A percentile compares a stretch with the other conserved stretches of the same genome.
Conservation (phyloP, 1,139 yeast genomes). For the Zygosaccharomyces sapae region DNA sequence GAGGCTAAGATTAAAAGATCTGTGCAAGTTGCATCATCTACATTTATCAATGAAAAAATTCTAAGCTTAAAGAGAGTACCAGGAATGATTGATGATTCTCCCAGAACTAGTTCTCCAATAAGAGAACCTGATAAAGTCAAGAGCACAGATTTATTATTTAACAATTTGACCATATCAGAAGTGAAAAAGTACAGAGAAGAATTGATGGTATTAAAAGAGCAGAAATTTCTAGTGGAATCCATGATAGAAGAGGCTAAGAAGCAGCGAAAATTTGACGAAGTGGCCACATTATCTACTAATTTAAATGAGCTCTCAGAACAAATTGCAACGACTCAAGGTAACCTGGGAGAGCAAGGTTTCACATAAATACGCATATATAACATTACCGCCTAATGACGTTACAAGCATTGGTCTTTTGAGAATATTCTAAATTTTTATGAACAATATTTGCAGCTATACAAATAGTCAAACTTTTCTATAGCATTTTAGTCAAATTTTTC, state of each 20-base stretch:
- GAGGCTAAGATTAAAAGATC: conserved; percentile 45
- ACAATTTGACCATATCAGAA: conserved; percentile 37
- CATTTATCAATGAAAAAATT: conserved; percentile 52
- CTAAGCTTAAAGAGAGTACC: conserved; percentile 53
- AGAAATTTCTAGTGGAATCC: conserved; percentile 62
- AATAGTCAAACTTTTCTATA: no score
- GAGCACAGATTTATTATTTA: conserved; percentile 19
- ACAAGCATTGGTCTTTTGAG: background rate
- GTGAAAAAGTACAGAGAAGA: conserved; percentile 65
- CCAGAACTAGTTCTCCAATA: conserved; percentile 14
- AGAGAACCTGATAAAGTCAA: conserved; percentile 19
- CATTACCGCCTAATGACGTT: background rate
- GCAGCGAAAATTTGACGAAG: conserved; percentile 73
- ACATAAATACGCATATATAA: conserved; percentile 8
- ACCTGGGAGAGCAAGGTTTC: conserved; percentile 67
- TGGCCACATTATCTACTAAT: conserved; percentile 57
- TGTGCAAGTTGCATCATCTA: conserved; percentile 44
- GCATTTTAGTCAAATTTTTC: background rate
- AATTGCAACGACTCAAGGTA: conserved; percentile 46
- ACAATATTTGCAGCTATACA: background rate
- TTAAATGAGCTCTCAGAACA: conserved; percentile 54
- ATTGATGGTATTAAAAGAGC: conserved; percentile 83
- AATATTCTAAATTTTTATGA: background rate
- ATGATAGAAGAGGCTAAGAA: conserved; percentile 60
- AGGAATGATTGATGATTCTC: conserved; percentile 24